Evolutionary conservation across 75 land plant species (phyloP).

Genomic region (Isoetes taiwanensis): DNA sequence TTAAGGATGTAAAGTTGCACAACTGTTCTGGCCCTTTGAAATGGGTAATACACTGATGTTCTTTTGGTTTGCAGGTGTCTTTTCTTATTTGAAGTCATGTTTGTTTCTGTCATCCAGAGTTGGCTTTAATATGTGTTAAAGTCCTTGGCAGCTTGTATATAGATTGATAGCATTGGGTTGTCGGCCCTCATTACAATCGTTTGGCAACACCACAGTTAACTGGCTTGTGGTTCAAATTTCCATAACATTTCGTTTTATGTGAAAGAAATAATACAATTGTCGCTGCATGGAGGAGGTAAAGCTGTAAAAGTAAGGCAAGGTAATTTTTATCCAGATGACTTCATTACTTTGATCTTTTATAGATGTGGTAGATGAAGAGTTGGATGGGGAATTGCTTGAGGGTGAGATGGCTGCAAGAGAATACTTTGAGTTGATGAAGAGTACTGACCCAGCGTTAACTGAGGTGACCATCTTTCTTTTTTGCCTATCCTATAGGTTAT

Average conservation of each 20-base stretch:
- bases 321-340: too few species aligned
- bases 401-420: conserved; percentile 43
- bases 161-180: conserved; percentile 63
- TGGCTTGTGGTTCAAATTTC: conserved; percentile 74
- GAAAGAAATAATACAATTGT: conserved; percentile 54
- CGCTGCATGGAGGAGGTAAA: conserved; percentile 84
- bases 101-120: not conserved
- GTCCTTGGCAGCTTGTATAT: conserved; percentile 44
- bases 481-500: not conserved
- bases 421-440: conserved; percentile 41
- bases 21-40: too few species aligned
- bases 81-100: too few species aligned
- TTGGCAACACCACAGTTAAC: conserved; percentile 80
- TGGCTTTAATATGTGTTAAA: not conserved
- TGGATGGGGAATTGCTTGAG: conserved; percentile 67
- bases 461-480: conserved; percentile 34
- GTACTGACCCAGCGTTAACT: conserved; percentile 55
- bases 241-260: conserved; percentile 63
- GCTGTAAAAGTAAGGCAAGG: too few species aligned
- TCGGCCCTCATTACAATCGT: conserved; percentile 87
- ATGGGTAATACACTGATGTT: too few species aligned
- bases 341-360: too few species aligned
- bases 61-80: too few species aligned
- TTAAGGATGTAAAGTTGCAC: conserved; percentile 54
- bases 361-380: conserved; percentile 90